Base-by-base conservation (phyloP, 768 basidiomycete genomes). In the Auricularia sp. region DNA sequence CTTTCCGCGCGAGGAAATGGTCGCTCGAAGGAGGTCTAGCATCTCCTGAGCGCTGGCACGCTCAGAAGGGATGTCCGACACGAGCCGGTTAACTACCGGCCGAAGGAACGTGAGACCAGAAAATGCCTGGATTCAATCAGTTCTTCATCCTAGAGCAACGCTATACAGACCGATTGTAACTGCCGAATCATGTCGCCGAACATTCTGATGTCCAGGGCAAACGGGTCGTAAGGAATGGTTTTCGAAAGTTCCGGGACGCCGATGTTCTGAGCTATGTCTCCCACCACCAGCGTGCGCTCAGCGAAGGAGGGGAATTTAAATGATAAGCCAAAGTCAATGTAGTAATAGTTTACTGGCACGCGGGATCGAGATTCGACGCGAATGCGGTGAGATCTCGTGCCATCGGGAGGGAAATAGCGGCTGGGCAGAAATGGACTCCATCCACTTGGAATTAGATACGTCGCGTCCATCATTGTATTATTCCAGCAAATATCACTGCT, bases 321-420 rank as follows among this genome's bases (percentile, higher is more conserved):
- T 2, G 73, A 74, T 8, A 72, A 66, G 6, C 72, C 72, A 36
- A 71, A 72, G 63, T 74, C 73, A 33, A 70, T 65, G 61, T 62
- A 70, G 61, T 72, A 74, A 63, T 74, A 74, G 11, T 61, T 67
- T 21, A 71, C 63, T 3, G 64, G 61, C 3, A 18, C 34, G 8
- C 47, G 47, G 21, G 47, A 51, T 16, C 47, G 47, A 18, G 47
- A 51, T 6, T 51, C 18, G 47, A 18, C 10, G 6, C 1, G 47
- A 51, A 51, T 16, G 21, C 11, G 10, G 18, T 51, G 47, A 51
- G 18, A 16, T 18, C 5, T 18, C 14, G 16, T 18, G 6, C 18
- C 14, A 18, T 51, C 21, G 47, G 14, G 11, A 18, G 8, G 47
- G 47, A 51, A 51, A 18, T 14, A 16, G 47, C 16, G 16, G 47